Evolutionary conservation across 73 alveolate genomes (phyloP).

Genomic region (Effrenium voratum): DNA sequence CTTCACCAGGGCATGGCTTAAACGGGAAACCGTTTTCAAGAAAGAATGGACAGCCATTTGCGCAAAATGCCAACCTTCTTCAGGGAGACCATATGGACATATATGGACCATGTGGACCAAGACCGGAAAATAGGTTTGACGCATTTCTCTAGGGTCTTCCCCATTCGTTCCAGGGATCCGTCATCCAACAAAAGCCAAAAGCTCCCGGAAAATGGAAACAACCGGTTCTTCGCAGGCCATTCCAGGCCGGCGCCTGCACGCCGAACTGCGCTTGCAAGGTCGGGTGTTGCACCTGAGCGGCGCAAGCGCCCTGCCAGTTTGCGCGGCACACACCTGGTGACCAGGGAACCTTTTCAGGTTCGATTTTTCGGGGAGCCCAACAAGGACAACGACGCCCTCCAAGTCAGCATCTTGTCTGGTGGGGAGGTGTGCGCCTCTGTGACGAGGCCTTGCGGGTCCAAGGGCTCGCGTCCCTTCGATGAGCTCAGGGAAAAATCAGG

Average conservation of each 20-base stretch:
- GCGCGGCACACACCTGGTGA: no score
- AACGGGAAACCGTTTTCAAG: background rate
- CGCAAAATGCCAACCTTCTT: background rate
- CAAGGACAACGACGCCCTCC: no score
- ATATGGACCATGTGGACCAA: background rate
- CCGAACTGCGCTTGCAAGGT: slow-evolving; percentile 11
- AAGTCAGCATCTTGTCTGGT: no score
- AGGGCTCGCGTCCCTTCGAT: no score
- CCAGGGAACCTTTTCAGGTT: no score
- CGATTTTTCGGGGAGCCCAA: no score
- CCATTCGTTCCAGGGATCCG: no score
- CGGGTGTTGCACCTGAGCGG: slow-evolving; percentile 6
- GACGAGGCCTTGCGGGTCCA: no score
- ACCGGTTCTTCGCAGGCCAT: background rate
- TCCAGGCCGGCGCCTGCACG: background rate
- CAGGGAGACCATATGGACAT: background rate
- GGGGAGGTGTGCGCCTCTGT: no score
- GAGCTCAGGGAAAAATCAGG: no score
- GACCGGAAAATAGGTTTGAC: background rate
- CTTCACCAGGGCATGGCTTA: background rate
- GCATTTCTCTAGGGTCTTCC: background rate
- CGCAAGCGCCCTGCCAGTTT: no score
- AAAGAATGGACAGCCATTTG: background rate
- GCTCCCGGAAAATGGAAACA: background rate
- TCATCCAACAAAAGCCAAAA: background rate